Base-by-base conservation (phyloP, 768 basidiomycete genomes). In the Lyophyllum decastes region DNA sequence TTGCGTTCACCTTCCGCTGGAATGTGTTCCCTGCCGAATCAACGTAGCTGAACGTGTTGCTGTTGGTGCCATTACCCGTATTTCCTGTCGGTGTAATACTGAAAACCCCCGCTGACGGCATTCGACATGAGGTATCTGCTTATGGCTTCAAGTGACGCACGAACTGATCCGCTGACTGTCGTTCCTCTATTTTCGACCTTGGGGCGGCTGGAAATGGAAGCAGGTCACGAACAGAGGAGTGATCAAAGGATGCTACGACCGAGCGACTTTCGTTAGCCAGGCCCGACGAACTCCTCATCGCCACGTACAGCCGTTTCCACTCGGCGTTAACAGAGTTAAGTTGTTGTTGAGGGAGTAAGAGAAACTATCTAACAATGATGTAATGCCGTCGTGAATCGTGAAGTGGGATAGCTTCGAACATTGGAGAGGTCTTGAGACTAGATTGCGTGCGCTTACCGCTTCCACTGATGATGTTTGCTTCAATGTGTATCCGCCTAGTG, bases 31-130 rank as follows among this genome's bases (percentile, higher is more conserved):
- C 86, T 3, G 70, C 70, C 40, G 65, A 63, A 68, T 92, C 88
- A 10, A 68, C 61, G 65, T 90, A 92, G 35, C 69, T 68, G 70
- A 92, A 86, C 0, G 77, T 79, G 67, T 90, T 91, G 71, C 79
- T 83, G 69, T 76, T 89, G 8, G 86, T 89, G 38, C 89, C 89
- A 50, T 88, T 89, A 2, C 86, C 89, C 2, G 69, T 68, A 64
- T 83, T 86, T 25, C 83, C 82, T 30, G 60, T 35, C n/a, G 30
- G 30, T 10, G 30, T 10, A 10, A 30, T 10, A 30, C 10, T 30
- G 10, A 30, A 30, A 10, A 30, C 4, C 10, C 30, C 30, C 30
- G 10, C 30, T 30, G 10, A 30, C 4, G 30, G 30, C 30, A 30
- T 30, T 30, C 5, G 30, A 30, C 30, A 30, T 30, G 30, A 30